Conservation (phyloP, 345 rosid genomes). For the Eucalyptus pauciflora region DNA sequence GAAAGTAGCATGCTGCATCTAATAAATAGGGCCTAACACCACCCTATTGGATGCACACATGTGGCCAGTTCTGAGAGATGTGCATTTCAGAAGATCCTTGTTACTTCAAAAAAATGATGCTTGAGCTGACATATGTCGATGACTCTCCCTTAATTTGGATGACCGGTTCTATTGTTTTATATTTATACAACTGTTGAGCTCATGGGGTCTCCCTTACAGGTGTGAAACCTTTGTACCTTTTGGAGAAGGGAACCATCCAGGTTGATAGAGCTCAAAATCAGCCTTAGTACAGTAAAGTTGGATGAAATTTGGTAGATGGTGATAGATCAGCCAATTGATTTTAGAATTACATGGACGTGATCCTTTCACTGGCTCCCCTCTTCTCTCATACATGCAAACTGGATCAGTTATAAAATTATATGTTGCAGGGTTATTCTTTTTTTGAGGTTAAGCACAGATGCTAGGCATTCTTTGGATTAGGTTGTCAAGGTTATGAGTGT, state of each 20-base stretch:
- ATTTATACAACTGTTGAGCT: not conserved
- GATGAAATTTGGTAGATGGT: not conserved
- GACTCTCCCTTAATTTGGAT: not conserved
- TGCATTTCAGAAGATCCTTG: not conserved
- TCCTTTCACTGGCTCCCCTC: not conserved
- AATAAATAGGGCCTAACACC: not conserved
- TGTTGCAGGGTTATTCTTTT: not conserved
- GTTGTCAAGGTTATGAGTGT: not conserved
- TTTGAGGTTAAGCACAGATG: not conserved
- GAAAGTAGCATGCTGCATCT: not conserved
- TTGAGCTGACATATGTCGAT: not conserved
- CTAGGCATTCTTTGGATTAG: not conserved
- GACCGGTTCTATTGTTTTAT: not conserved
- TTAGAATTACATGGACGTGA: not conserved
- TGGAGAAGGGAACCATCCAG: not conserved
- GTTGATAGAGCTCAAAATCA: not conserved
- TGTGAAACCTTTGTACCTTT: not conserved
- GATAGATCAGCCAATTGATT: not conserved
- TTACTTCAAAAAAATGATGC: not conserved
- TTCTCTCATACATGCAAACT: not conserved
- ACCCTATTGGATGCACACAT: not conserved
- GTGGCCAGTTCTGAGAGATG: not conserved
- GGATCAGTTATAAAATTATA: not conserved
- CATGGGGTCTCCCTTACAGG: not conserved
- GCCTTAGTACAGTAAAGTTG: not conserved